Evolutionary conservation across 441 rosid species (phyloP), one percentile per base, ranked within the genome.

Genomic region (Manihot esculenta): DNA sequence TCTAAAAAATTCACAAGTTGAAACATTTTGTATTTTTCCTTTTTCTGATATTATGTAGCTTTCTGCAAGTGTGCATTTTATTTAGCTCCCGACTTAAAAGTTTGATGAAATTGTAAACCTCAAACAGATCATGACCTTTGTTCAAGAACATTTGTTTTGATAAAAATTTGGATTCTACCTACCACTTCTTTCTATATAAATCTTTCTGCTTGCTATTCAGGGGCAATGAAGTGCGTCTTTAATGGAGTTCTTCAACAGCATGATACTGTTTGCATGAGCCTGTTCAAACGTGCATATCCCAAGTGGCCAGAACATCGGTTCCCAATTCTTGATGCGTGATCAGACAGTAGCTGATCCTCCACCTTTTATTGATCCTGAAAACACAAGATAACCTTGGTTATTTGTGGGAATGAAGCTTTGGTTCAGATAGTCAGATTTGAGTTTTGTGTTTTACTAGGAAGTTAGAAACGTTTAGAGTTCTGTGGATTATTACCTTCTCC

Each of bases 161-260:
- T n/a, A n/a, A n/a, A n/a, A n/a, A n/a, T n/a, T n/a, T n/a, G n/a
- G n/a, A n/a, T n/a, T n/a, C n/a, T n/a, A 20, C 30, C 47, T 38
- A 61, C 23, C 17, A 38, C n/a, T 33, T 21, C 30, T 24, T 41
- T 70, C 63, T 27, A 23, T 9, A 18, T 0, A 2, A 18, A 41
- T 58, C 10, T 48, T 56, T 59, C 21, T 76, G 60, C 44, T 65
- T 67, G 72, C 41, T n/a, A n/a, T 55, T 55, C 86, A 92, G 97
- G 99, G 68, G 92, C 90, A 21, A 88, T 93, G 98, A 89, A 95
- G 78, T 93, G 96, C 74, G 56, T 86, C 53, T 84, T 95, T 27
- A 91, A 95, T 64, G 97, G 99, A 17, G 84, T 85, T 61, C 88
- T 91, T 68, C 98, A 93, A 87, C 99, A 94, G 77, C 80, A 84